Evolutionary conservation across 176 grass and related monocot genomes (phyloP).

Genomic region (Poa annua): DNA sequence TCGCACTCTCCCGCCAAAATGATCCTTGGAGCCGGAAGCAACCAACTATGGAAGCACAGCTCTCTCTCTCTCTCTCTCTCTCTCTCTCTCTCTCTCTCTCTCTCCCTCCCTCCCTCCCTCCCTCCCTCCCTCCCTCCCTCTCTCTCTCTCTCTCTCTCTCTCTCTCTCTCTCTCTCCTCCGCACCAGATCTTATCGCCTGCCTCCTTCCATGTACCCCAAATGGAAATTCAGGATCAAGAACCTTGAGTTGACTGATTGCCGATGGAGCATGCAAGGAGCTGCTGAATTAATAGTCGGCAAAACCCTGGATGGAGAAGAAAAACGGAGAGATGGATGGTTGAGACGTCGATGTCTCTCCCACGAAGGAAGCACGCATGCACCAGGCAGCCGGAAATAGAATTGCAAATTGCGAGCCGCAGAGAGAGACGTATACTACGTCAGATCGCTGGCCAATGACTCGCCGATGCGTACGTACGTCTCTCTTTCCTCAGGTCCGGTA

Average conservation of each 20-base stretch:
- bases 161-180: background rate
- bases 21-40: background rate
- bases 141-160: background rate
- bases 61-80: background rate
- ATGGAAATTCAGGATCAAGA: background rate
- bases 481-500: conserved; percentile 36
- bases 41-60: background rate
- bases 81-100: too few species aligned
- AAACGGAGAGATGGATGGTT: conserved; percentile 46
- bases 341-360: conserved; percentile 53
- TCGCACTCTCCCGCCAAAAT: conserved; percentile 51
- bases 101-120: too few species aligned
- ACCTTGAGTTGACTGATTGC: background rate
- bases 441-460: conserved; percentile 30
- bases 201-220: background rate
- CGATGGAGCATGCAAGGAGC: conserved; percentile 18
- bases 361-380: conserved; percentile 27
- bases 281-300: conserved; percentile 45
- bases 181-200: background rate
- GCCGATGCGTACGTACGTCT: conserved; percentile 34
- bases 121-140: too few species aligned
- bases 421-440: background rate
- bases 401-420: conserved; percentile 37
- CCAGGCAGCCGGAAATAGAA: conserved; percentile 38
- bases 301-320: background rate